A percentile compares a stretch with the other conserved stretches of the same genome.
Conservation (phyloP, 2,329 filamentous ascomycete genomes). For the Colletotrichum phormii region DNA sequence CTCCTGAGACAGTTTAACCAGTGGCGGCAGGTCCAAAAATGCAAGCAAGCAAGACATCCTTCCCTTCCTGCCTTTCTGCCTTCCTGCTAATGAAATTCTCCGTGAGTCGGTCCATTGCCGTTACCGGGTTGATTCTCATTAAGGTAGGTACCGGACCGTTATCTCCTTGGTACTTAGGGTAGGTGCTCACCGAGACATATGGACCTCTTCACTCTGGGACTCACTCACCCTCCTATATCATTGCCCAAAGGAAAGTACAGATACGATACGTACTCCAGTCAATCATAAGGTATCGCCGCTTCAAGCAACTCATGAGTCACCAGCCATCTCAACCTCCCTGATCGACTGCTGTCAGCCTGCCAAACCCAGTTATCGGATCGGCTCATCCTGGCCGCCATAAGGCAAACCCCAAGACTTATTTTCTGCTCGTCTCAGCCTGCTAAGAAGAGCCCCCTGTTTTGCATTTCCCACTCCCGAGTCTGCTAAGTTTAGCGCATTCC, state of each 20-base stretch:
- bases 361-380: background rate
- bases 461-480: background rate
- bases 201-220: background rate
- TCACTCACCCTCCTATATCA: background rate
- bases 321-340: background rate
- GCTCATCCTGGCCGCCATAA: slow-evolving; percentile 6
- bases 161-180: background rate
- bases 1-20: background rate
- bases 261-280: background rate
- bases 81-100: too few relatives aligned
- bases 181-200: background rate
- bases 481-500: slow-evolving; percentile 5
- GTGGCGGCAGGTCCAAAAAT: background rate
- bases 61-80: too few relatives aligned
- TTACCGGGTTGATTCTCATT: background rate
- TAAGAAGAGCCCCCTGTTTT: background rate
- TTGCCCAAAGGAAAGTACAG: background rate
- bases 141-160: background rate
- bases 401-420: background rate
- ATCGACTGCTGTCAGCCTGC: background rate
- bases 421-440: slow-evolving; percentile 11
- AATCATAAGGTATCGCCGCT: background rate
- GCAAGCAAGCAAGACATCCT: background rate
- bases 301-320: background rate
- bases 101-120: too few relatives aligned